Evolutionary conservation across 129 eudicot genomes (phyloP).

Genomic region (Centaurea solstitialis): DNA sequence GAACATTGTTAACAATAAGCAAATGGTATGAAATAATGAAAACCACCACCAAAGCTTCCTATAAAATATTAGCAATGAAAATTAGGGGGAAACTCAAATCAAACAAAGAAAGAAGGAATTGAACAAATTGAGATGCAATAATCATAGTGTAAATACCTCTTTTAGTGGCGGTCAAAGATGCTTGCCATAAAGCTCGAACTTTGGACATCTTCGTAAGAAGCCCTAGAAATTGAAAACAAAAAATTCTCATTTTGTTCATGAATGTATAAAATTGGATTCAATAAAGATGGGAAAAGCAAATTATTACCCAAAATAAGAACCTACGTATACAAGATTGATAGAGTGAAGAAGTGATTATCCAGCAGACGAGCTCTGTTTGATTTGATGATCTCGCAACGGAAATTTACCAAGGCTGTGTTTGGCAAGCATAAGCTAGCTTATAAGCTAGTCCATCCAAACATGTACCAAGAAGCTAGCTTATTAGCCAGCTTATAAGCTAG

Average conservation of each 20-base stretch:
- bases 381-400: too few relatives aligned
- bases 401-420: too few relatives aligned
- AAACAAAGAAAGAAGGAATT: neutral
- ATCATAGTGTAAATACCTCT: conserved; percentile 48
- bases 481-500: too few relatives aligned
- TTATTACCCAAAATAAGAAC: too few relatives aligned
- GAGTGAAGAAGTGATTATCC: too few relatives aligned
- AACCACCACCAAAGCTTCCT: neutral
- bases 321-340: neutral
- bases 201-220: conserved; percentile 56
- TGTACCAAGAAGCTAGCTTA: too few relatives aligned
- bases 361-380: too few relatives aligned
- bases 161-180: conserved; percentile 85
- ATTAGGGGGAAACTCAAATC: neutral
- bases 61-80: neutral
- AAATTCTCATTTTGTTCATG: neutral
- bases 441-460: too few relatives aligned
- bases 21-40: neutral
- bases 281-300: neutral
- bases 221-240: conserved; percentile 10
- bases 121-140: neutral
- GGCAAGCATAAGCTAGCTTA: too few relatives aligned
- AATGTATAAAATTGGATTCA: neutral
- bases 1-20: neutral
- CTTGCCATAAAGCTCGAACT: conserved; percentile 72